Conservation (phyloP, 257 asterid genomes). For the Solanum neorickii region DNA sequence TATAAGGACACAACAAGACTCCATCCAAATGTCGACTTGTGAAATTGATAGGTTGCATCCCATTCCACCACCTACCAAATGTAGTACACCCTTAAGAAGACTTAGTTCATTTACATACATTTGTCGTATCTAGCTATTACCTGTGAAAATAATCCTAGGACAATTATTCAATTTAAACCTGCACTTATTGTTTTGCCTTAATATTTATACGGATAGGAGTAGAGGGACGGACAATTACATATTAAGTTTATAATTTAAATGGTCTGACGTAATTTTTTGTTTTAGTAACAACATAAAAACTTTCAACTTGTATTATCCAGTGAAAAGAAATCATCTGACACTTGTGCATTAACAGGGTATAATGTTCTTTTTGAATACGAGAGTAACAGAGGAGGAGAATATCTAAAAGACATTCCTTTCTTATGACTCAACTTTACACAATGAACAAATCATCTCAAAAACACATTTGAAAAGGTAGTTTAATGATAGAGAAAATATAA, state of each 20-base stretch:
- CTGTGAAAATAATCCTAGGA: background rate
- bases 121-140: background rate
- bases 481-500: conserved; percentile 12
- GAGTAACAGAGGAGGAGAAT: conserved; percentile 28
- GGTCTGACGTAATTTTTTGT: background rate
- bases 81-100: too few relatives aligned
- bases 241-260: too few relatives aligned
- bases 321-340: too few relatives aligned
- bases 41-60: too few relatives aligned
- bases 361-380: background rate
- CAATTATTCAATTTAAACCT: background rate
- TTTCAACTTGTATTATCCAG: background rate
- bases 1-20: too few relatives aligned
- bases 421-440: conserved; percentile 23
- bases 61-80: too few relatives aligned
- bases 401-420: conserved; percentile 35
- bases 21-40: too few relatives aligned
- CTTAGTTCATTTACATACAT: too few relatives aligned
- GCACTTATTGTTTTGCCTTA: background rate
- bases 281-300: background rate
- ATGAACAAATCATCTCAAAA: conserved; percentile 22
- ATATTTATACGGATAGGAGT: background rate
- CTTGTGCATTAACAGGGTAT: too few relatives aligned
- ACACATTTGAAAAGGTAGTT: background rate
- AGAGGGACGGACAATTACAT: background rate